Conservation (phyloP, 768 basidiomycete genomes). For the Podaxis sp. region DNA sequence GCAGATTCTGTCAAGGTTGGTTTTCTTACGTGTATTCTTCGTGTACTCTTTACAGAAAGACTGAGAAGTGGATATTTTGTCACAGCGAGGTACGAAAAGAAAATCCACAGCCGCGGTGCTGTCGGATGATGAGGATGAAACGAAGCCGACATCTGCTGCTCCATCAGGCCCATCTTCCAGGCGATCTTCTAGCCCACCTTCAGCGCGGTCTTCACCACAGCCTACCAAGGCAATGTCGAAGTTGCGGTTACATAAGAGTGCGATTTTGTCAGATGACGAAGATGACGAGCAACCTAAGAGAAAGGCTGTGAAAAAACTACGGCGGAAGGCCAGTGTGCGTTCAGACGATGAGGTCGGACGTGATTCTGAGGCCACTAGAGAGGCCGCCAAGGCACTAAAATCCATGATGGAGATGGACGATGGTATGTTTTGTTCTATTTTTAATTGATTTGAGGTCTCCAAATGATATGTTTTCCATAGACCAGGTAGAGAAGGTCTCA, state of each 20-base stretch:
- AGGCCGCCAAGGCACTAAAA: slow-evolving; percentile 44
- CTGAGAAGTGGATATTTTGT: slow-evolving; percentile 1
- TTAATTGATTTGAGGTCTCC: neutral
- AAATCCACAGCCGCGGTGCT: slow-evolving; percentile 36
- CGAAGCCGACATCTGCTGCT: slow-evolving; percentile 15
- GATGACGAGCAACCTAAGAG: slow-evolving; percentile 38
- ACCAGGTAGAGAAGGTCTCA: slow-evolving; percentile 30
- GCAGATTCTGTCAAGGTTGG: slow-evolving; percentile 9
- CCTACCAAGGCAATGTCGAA: slow-evolving; percentile 19
- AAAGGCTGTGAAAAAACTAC: slow-evolving; percentile 27
- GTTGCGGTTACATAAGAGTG: slow-evolving; percentile 44
- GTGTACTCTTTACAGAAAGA: neutral
- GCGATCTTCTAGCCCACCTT: slow-evolving; percentile 17
- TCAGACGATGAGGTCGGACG: slow-evolving; percentile 26
- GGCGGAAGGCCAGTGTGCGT: slow-evolving; percentile 34
- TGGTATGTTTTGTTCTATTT: slow-evolving; percentile 36
- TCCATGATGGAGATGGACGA: slow-evolving; percentile 82
- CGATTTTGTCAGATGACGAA: slow-evolving; percentile 63
- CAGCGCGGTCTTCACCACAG: slow-evolving; percentile 6
- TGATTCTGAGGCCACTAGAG: slow-evolving; percentile 29
- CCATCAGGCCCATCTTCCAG: slow-evolving; percentile 17
- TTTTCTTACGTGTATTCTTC: slow-evolving; percentile 6
- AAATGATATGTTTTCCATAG: slow-evolving; percentile 21
- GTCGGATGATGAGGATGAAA: slow-evolving; percentile 28
- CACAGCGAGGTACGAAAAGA: slow-evolving; percentile 41